Evolutionary conservation across 805 yeast genomes (phyloP), one percentile per base, ranked within the genome.

Genomic region (Pichia thaimueangensis): DNA sequence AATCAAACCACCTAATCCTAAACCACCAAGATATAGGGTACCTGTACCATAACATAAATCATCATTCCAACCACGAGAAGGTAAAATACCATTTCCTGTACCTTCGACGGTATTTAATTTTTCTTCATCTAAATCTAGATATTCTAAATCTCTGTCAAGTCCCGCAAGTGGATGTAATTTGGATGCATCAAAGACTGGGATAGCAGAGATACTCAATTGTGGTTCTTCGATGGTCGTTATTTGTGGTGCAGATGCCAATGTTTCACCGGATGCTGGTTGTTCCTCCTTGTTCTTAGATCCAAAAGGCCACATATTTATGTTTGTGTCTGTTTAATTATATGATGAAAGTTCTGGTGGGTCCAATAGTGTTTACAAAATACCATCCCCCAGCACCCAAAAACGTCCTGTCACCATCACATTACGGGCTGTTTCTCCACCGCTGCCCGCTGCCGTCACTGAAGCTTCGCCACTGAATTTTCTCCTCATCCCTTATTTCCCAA

Each of bases 41-140:
- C 98, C 98, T 10, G 97, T 84, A 54, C 98, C 98, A 65, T 93
- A 93, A 74, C 97, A 88, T 51, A 93, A 73, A 68, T 93, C 97
- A 63, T 93, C 98, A 13, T 88, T 76, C 95, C 96, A 93, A 54
- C 95, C 95, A 68, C 97, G 81, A n/a, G 95, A 84, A 22, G 98
- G 96, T 49, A 93, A 75, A 45, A 91, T 62, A 45, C 96, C 95
- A 58, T 86, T 87, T 15, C 60, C 56, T 2, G 95, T 78, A 30
- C 96, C 96, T 57, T 87, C 94, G 55, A 86, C 64, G n/a, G 75
- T 65, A 36, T 79, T 75, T 48, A 88, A 68, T 54, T 73, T 77
- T 51, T 88, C 96, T 47, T 82, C 89, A 56, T 91, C 97, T 48
- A 93, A 71, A 54, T 91, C 96, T 52, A 93, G 67, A 60, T 80